Conservation (phyloP, 1,139 yeast genomes). For the Zygosaccharomyces sapae region DNA sequence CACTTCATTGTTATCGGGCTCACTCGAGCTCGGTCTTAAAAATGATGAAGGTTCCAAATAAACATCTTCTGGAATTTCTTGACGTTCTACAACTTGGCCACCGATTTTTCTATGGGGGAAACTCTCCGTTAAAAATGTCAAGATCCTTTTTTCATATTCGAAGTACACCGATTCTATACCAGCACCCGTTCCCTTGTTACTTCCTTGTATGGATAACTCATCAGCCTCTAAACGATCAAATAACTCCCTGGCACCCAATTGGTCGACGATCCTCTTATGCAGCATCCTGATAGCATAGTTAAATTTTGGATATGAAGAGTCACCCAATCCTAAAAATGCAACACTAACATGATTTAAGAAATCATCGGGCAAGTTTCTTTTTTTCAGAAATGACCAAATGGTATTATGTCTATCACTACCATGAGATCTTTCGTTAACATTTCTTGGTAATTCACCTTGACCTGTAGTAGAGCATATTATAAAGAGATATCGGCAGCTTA, state of each 20-base stretch:
- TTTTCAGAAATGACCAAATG: slow-evolving; percentile 71
- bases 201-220: slow-evolving; percentile 50
- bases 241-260: slow-evolving; percentile 75
- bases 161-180: slow-evolving; percentile 75
- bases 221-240: slow-evolving; percentile 83
- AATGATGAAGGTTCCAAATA: slow-evolving; percentile 31
- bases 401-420: slow-evolving; percentile 36
- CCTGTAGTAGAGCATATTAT: slow-evolving; percentile 88
- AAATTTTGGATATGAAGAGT: slow-evolving; percentile 81
- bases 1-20: slow-evolving; percentile 8
- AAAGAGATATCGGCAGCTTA: slow-evolving; percentile 51
- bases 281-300: slow-evolving; percentile 82
- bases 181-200: slow-evolving; percentile 49
- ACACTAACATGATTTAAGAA: slow-evolving; percentile 59
- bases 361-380: slow-evolving; percentile 60
- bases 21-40: slow-evolving; percentile 16
- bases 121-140: slow-evolving; percentile 41
- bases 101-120: slow-evolving; percentile 37
- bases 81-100: slow-evolving; percentile 23
- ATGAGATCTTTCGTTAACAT: slow-evolving; percentile 42
- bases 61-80: slow-evolving; percentile 22
- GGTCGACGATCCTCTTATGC: slow-evolving; percentile 63
- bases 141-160: slow-evolving; percentile 63
- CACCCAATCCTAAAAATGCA: slow-evolving; percentile 90
- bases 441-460: slow-evolving; percentile 89